Base-by-base conservation (phyloP, 305 asterid genomes). In the Plantago lanceolata region DNA sequence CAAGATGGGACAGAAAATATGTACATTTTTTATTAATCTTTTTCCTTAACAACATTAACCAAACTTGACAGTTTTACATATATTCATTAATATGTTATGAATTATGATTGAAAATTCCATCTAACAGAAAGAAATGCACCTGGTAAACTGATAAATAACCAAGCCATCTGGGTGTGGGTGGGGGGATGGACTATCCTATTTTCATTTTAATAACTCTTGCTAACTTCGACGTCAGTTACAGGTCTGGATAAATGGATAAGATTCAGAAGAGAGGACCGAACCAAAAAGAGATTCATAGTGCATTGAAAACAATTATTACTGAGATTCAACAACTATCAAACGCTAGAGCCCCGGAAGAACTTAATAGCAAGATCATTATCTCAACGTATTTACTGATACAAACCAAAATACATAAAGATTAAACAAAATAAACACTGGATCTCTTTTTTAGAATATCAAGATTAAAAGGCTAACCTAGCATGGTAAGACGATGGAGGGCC, bases 401-500 rank as follows among this genome's bases (percentile, higher is more conserved):
- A 57, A 48, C 67, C 64, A 28, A 75, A 37, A 43, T n/a, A 57
- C 12, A 57, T 69, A 62, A 53, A 66, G 65, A 73, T 55, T 14
- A 16, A 19, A 53, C 24, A 55, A 53, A 31, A 20, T 35, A 13
- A 65, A 15, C 61, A 58, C 67, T 63, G 69, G 48, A 48, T 53
- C 68, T 61, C 54, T 48, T 37, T 5, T 14, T 26, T 55, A 51
- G 63, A 71, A 64, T 66, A 66, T 24, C 44, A 57, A 78, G 55
- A 75, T 54, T 43, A 60, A 64, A 50, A 70, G 67, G 65, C 82
- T 62, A 75, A 93, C 99, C 99, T 63, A 93, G 94, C 99, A 93
- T 93, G 69, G 99, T 87, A 73, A 93, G 97, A 55, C 99, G 99
- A 76, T 93, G 99, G 78, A 93, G 99, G 60, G 99, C 96, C 57